Conservation (phyloP, 202 grass and related monocot species). For the Eragrostis tef region DNA sequence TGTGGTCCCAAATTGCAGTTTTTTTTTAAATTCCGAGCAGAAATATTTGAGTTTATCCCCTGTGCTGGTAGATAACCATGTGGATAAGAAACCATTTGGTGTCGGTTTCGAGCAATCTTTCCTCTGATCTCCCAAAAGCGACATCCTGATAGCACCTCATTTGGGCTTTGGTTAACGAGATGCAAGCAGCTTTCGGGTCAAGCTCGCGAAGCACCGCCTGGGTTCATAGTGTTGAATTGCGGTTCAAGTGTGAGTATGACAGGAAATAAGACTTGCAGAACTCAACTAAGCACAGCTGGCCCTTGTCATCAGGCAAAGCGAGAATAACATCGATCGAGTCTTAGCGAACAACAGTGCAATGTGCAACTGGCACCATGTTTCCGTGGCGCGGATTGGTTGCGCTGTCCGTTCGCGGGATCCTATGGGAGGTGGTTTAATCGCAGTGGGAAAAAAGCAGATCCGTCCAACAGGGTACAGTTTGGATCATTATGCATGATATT, state of each 20-base stretch:
- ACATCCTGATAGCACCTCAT: slow-evolving; percentile 2
- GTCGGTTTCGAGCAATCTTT: slow-evolving; percentile 36
- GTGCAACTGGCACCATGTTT: neutral
- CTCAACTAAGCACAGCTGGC: neutral
- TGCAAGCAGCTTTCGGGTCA: neutral
- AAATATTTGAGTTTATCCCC: too few species aligned
- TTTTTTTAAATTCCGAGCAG: neutral
- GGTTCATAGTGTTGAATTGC: neutral
- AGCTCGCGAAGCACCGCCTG: neutral
- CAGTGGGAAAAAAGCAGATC: neutral
- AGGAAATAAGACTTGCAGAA: neutral
- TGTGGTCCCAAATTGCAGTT: neutral
- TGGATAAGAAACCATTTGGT: neutral
- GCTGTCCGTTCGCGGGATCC: slow-evolving; percentile 4
- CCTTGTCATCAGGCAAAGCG: neutral
- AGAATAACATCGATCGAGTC: neutral
- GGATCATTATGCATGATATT: neutral
- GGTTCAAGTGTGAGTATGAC: slow-evolving; percentile 6
- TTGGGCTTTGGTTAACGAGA: neutral
- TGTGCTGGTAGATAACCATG: neutral
- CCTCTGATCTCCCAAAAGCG: slow-evolving; percentile 25
- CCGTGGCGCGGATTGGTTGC: neutral
- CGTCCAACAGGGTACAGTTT: neutral
- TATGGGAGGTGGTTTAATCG: neutral
- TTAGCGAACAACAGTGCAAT: neutral